A percentile compares a stretch with the other conserved stretches of the same genome.
phyloP scores from a whole-genome alignment of 805 yeast species.

The Wickerhamiella sorbophila region DNA sequence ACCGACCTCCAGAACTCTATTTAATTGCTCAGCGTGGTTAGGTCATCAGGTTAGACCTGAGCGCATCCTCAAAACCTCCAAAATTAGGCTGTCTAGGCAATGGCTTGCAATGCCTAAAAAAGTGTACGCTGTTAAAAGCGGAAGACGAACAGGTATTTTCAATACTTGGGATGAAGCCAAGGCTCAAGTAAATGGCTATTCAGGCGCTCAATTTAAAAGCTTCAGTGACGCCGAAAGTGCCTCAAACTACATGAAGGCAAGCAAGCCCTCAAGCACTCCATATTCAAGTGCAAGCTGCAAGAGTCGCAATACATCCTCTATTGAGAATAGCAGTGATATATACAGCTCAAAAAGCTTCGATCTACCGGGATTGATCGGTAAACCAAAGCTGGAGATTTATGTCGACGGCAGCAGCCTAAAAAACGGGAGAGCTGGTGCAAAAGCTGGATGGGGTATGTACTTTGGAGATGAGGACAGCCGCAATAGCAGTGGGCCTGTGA shows the following conservation, averaged over 20 bases:
- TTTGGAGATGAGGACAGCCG: slow-evolving; percentile 43
- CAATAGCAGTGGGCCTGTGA: slow-evolving; percentile 41
- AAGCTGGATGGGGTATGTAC: slow-evolving; percentile 65
- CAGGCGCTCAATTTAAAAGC: slow-evolving; percentile 43
- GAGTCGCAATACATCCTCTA: background rate
- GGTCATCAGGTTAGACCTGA: no score
- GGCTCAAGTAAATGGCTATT: slow-evolving; percentile 38
- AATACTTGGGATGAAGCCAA: slow-evolving; percentile 38
- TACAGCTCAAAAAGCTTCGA: background rate
- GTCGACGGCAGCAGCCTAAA: slow-evolving; percentile 69
- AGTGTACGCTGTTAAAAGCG: slow-evolving; percentile 43
- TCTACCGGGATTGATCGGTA: background rate
- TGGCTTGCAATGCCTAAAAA: no score
- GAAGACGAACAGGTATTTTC: slow-evolving; percentile 44
- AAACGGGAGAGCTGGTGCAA: slow-evolving; percentile 35
- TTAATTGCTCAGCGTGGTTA: no score
- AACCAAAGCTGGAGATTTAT: slow-evolving; percentile 29
- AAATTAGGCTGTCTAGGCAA: no score
- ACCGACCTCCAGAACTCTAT: no score
- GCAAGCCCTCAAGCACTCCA: no score
- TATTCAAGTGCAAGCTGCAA: background rate
- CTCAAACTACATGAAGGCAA: background rate
- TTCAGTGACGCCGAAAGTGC: slow-evolving; percentile 41
- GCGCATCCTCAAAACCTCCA: no score
- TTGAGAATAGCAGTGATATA: background rate